Evolutionary conservation across 345 rosid genomes (phyloP).

Genomic region (Bretschneidera sinensis): DNA sequence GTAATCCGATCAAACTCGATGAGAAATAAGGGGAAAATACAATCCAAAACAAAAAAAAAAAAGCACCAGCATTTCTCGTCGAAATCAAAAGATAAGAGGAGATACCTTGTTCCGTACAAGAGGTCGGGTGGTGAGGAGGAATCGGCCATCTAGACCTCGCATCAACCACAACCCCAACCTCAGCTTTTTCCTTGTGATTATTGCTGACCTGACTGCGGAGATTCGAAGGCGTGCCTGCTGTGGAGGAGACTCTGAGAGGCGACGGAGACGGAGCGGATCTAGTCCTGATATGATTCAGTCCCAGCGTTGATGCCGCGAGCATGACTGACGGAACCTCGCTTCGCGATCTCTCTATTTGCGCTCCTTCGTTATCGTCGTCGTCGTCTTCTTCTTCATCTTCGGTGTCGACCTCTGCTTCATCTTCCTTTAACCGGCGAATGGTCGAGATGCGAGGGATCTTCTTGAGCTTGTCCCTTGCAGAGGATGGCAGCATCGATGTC

Average conservation of each 20-base stretch:
- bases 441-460: slow-evolving; percentile 66
- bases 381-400: slow-evolving; percentile 5
- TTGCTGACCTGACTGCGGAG: slow-evolving; percentile 9
- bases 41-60: neutral
- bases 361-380: neutral
- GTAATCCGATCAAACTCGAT: neutral
- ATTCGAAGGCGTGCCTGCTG: slow-evolving; percentile 24
- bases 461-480: slow-evolving; percentile 40
- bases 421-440: slow-evolving; percentile 24
- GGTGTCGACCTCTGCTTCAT: slow-evolving; percentile 16
- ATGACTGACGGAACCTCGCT: slow-evolving; percentile 35
- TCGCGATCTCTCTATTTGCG: no score
- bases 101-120: slow-evolving; percentile 31
- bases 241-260: slow-evolving; percentile 54
- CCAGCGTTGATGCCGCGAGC: slow-evolving; percentile 54
- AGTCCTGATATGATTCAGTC: slow-evolving; percentile 75
- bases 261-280: slow-evolving; percentile 49
- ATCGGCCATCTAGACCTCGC: slow-evolving; percentile 25
- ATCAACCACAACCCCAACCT: slow-evolving; percentile 16
- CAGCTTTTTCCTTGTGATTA: slow-evolving; percentile 20
- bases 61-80: neutral
- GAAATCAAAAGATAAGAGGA: neutral
- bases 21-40: neutral
- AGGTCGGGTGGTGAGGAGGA: slow-evolving; percentile 25
- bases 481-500: slow-evolving; percentile 16